A percentile compares a stretch with the other conserved stretches of the same genome.
Evolutionary conservation across 2,329 filamentous ascomycete species (phyloP).

Genomic region (Ploettnerulaceae sp.): DNA sequence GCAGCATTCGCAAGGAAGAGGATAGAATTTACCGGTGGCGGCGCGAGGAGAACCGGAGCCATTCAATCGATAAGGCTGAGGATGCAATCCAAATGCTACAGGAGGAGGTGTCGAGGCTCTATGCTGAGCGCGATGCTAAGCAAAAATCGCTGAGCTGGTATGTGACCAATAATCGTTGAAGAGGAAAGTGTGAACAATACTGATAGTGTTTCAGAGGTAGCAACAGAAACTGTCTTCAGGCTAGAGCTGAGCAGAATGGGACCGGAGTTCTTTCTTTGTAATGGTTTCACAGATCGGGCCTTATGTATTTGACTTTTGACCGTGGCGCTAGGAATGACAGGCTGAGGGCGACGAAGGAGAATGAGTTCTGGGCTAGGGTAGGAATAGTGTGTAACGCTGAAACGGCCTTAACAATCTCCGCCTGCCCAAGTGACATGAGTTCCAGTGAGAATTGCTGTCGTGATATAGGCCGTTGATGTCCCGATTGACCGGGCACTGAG

Average conservation of each 20-base stretch:
- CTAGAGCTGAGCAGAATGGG: background rate
- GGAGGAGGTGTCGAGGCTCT: constrained; percentile 51
- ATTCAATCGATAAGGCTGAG: constrained; percentile 32
- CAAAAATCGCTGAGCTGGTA: constrained; percentile 10
- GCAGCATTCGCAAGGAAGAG: constrained; percentile 68
- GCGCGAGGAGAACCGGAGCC: constrained; percentile 4
- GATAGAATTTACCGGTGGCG: constrained; percentile 74
- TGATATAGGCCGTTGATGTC: no score
- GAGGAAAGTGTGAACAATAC: background rate
- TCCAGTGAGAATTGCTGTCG: no score
- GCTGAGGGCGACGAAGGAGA: constrained; percentile 16
- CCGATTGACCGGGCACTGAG: no score
- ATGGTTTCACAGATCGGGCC: background rate
- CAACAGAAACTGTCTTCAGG: background rate
- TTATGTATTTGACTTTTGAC: constrained; percentile 17
- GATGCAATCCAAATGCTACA: constrained; percentile 63
- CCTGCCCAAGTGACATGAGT: background rate
- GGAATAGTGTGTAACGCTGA: constrained; percentile 29
- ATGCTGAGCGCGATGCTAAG: constrained; percentile 12
- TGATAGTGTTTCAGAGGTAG: background rate
- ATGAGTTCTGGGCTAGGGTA: constrained; percentile 16
- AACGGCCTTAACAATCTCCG: constrained; percentile 19
- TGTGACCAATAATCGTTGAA: background rate
- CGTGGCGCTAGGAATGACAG: constrained; percentile 22
- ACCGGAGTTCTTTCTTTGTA: constrained; percentile 3